Base-by-base conservation (phyloP, 805 yeast species). In the Metschnikowia aberdeeniae region DNA sequence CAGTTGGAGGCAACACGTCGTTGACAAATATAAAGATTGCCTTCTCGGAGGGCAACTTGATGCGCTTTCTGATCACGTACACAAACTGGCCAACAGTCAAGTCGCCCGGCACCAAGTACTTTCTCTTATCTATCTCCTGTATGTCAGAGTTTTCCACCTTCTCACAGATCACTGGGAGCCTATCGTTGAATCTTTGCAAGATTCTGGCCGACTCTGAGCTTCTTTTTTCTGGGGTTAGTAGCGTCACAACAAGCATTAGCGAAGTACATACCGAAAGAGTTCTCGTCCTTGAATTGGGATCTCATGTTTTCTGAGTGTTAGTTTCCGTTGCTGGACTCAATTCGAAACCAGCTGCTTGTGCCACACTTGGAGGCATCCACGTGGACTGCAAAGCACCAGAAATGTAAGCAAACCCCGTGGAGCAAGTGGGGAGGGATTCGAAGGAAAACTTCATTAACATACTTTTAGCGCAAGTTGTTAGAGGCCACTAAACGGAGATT, bases 51-150 rank as follows among this genome's bases (percentile, higher is more conserved):
- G 97, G 96, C 52, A 93, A 78, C 74, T 86, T 86, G 67, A 93
- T 90, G 66, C 99, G 84, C 72, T 92, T 90, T 69, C 99, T 84
- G 58, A 93, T 89, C 50, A 93, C 99, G 62, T 93, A 93, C 36
- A 93, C 99, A 71, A 93, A 92, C 68, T 93, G 99, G 35, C 99
- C 99, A 48, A 93, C 96, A 0, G 97, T 89, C 58, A 93, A 78
- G 64, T 93, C 99, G 24, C 90, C 83, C 6, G 99, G 99, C 9
- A 93, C 99, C 54, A 93, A 77, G 64, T 93, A 93, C 72, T 93
- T 93, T 67, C 96, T 86, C 77, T 93, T 93, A 68, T 93, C 99
- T 61, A 93, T 90, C 55, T 89, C 93, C 38, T 95, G 95, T 53
- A 93, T 86, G 63, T 93, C 97, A 30, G 95, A 84, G 70, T 92